These are phyloP conservation scores for Fusarium nurragi DNA, from an alignment of 2,329 filamentous ascomycete genomes.

Conservation along the genomic window DNA sequence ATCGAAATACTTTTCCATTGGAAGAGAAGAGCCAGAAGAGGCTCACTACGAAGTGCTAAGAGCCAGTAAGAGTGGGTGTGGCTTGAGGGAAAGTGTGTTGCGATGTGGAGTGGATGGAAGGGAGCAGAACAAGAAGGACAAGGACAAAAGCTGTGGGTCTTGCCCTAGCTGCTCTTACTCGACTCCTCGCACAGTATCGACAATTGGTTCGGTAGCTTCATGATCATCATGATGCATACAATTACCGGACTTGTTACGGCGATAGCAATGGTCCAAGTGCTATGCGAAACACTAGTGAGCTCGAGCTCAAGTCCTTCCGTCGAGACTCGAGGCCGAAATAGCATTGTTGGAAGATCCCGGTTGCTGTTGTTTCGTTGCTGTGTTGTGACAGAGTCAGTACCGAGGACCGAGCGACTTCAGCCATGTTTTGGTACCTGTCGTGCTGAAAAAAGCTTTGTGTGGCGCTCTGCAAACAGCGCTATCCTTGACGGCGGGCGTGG, in stretches of 20 bases:
- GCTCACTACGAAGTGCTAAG: slow-evolving; percentile 30
- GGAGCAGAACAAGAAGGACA: slow-evolving; percentile 44
- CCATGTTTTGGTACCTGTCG: slow-evolving; percentile 36
- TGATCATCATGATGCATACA: slow-evolving; percentile 16
- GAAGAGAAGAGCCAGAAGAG: slow-evolving; percentile 29
- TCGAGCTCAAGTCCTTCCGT: neutral
- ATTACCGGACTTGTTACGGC: slow-evolving; percentile 18
- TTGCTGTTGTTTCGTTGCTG: slow-evolving; percentile 7
- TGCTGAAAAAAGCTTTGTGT: slow-evolving; percentile 40
- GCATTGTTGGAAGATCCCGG: slow-evolving; percentile 19
- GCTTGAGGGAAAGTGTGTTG: slow-evolving; percentile 37
- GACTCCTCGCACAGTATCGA: slow-evolving; percentile 37
- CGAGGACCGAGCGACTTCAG: slow-evolving; percentile 30
- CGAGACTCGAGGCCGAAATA: slow-evolving; percentile 19
- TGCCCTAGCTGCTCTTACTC: slow-evolving; percentile 34
- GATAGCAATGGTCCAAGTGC: slow-evolving; percentile 28
- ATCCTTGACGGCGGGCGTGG: slow-evolving; percentile 41
- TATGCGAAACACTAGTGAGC: slow-evolving; percentile 15
- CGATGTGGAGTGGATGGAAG: slow-evolving; percentile 45
- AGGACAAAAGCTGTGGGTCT: slow-evolving; percentile 37
- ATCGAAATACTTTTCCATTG: slow-evolving; percentile 37
- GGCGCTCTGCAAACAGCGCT: slow-evolving; percentile 35
- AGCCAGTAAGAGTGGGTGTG: slow-evolving; percentile 37
- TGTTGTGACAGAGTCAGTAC: slow-evolving; percentile 30
- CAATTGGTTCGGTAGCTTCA: slow-evolving; percentile 20